Evolutionary conservation across 768 basidiomycete genomes (phyloP), one percentile per base, ranked within the genome.

Genomic region (Mycena latifolia): DNA sequence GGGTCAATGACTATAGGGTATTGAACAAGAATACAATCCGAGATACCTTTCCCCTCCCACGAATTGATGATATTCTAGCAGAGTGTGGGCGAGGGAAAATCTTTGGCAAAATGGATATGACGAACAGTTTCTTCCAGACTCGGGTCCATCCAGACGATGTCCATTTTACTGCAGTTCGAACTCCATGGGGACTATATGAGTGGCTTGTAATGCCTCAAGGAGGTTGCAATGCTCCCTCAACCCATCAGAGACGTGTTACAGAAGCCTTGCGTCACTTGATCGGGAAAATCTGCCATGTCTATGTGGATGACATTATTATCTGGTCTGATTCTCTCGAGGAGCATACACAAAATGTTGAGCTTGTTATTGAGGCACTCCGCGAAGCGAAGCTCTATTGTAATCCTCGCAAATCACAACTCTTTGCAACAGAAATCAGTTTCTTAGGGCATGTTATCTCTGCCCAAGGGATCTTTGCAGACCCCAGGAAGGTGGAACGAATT

Each of bases 161-260:
- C 1, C 47, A 67, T 0, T 71, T 75, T 33, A 81, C 81, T 0
- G 80, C 78, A 0, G 77, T 82, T 2, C 64, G 68, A 0, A 82
- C 78, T 0, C 79, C 77, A 0, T 79, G 50, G 80, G 82, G 0
- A 64, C 48, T 75, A 0, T 82, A 76, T 50, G 78, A 85, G 61
- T 84, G 76, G 74, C 31, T 73, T 0, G 80, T 82, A 10, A 82
- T 83, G 80, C 81, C 79, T 1, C 75, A 79, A 63, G 81, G 77
- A 0, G 51, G 76, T 17, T 58, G 70, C 24, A 82, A 81, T 65
- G 74, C 77, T 0, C 78, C 76, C 0, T 65, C 78, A 0, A 79
- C 76, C 0, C 78, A 81, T 53, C 80, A 81, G 46, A 56, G 72
- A 0, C 63, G 76, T 0, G 78, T 84, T 61, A 78, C 73, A 10